Evolutionary conservation across 2,329 filamentous ascomycete species (phyloP), one percentile per base, ranked within the genome.

Genomic region (Zymoseptoria crescenta): DNA sequence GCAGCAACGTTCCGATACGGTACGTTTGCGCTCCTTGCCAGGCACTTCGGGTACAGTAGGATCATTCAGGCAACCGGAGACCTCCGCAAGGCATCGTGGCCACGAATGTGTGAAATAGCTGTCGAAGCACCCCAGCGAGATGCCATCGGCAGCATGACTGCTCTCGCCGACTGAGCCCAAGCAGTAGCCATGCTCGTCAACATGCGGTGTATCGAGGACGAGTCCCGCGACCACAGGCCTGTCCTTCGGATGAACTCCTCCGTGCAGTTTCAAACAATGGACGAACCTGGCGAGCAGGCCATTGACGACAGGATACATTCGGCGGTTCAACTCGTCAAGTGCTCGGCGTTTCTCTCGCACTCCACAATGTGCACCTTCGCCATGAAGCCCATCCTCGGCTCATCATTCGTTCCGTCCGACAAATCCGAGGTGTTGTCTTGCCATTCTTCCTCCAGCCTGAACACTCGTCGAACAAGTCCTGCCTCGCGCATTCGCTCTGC

Each of bases 1-100:
- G 5, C 75, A 73, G 59, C 78, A 80, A 6, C 77, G 76, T 58
- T 76, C 75, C 72, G 76, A 77, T 68, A 79, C 74, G 19, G 73
- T 74, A 1, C 61, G 64, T 58, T 77, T 79, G 59, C 78, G 73
- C 24, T 71, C 70, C 52, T 77, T 76, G 28, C 57, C 45, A 24
- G 7, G n/a, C 4, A 73, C 69, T 0, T 76, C 78, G 0, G 76
- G 73, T 0, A 64, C 21, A 2, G 69, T 67, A 7, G 61, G 64
- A 55, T 80, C 77, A 1, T 63, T 66, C 21, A 72, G 60, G 56
- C 69, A 72, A 21, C 59, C 50, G 8, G 65, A 56, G 4, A 73
- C 62, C 57, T 72, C 61, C 9, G 59, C 62, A 13, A 64, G 24
- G 21, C 50, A 63, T 8, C 62, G 56, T 21, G 62, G 62, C 62